Evolutionary conservation across 176 grass and related monocot species (phyloP), one percentile per base, ranked within the genome.

Genomic region (Musa beccarii): DNA sequence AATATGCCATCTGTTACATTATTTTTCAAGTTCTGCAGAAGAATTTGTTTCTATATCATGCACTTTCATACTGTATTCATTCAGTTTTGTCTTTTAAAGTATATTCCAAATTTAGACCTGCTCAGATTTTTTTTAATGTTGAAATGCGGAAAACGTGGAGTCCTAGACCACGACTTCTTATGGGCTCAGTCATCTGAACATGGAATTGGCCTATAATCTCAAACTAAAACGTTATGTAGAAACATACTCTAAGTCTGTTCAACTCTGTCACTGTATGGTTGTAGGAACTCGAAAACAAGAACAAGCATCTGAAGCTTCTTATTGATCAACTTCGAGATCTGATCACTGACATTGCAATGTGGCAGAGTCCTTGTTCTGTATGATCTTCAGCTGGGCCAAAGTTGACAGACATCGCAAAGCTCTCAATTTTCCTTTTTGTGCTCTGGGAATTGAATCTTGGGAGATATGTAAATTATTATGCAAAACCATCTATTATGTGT

Each of bases 231-330:
- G 1, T 20, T 62, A 5, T 62, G 59, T 9, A n/a, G 14, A 22
- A 4, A 34, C 29, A 34, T 34, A 34, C 29, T 62, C n/a, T 26
- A 8, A 66, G 12, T 25, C 13, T 26, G 26, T 70, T 51, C 29
- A 51, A 70, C 10, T 51, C 68, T 19, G 1, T 26, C 51, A 15
- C 8, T 73, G 19, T 12, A 71, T 71, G 82, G 55, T 59, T 87
- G 82, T 86, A 99, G 95, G 90, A 99, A 81, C 90, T 92, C 76
- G 88, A 91, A 89, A 85, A 49, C 13, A 99, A 94, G 82, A 99
- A 94, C 75, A 87, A 88, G 70, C 80, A 84, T 19, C 53, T 94
- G 34, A 99, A 94, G 76, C 69, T 89, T 61, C 81, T 99, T 26
- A 94, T 99, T 1, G 79, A 94, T 83, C 90, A 99, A 77, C 84